phyloP scores from a whole-genome alignment of 352 stramenopile species.

The Pythium biforme region DNA sequence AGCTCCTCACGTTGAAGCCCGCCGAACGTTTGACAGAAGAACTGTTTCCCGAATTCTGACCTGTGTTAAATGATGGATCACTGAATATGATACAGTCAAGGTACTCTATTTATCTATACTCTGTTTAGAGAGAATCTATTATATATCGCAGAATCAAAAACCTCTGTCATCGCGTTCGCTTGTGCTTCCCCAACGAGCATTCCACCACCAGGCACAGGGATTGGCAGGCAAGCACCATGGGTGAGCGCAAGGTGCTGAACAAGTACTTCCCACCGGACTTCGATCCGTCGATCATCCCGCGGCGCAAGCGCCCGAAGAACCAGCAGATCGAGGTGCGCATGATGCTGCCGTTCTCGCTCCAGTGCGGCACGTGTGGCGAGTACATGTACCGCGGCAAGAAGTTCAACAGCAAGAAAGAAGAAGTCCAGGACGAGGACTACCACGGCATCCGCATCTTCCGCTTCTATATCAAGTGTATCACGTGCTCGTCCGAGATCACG shows the following conservation, averaged over 20 bases:
- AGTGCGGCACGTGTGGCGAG: conserved; percentile 96
- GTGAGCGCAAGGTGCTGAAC: conserved; percentile 99
- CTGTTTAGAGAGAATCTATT: no score
- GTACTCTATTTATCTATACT: neutral
- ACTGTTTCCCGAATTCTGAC: neutral
- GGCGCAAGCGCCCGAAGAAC: conserved; percentile 93
- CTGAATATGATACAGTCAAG: neutral
- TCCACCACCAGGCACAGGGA: neutral
- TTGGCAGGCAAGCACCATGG: conserved; percentile 78
- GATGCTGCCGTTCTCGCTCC: conserved; percentile 99
- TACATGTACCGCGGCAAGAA: conserved; percentile 99
- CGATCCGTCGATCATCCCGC: conserved; percentile 95
- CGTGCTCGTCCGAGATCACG: conserved; percentile 94
- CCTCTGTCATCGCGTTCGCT: conserved; percentile 18
- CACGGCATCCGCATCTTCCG: conserved; percentile 95
- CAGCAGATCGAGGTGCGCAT: conserved; percentile 97
- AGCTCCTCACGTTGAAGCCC: conserved; percentile 8
- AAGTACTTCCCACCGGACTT: conserved; percentile 99
- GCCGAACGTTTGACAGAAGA: neutral
- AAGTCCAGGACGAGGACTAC: conserved; percentile 96
- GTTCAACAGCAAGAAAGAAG: conserved; percentile 99
- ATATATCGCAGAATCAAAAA: neutral
- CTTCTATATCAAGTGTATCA: conserved; percentile 98
- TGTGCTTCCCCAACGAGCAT: neutral
- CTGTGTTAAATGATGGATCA: neutral